A percentile compares a stretch with the other conserved stretches of the same genome.
Evolutionary conservation across 208 protist species (phyloP).

Genomic region (Crithidia thermophila): DNA sequence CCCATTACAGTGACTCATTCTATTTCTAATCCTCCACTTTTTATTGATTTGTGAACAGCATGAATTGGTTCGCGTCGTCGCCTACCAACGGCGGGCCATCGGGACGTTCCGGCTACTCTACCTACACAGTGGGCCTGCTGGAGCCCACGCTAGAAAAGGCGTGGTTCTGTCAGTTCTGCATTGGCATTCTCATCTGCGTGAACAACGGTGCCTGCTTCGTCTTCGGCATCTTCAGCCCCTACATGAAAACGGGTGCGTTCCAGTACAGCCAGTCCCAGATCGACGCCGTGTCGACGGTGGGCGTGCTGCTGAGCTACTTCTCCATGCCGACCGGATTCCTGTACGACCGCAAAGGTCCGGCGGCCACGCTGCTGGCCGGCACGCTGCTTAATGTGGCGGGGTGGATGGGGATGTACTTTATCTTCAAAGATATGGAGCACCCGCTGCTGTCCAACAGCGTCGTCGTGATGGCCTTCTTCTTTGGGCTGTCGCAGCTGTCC

Average conservation of each 20-base stretch:
- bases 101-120: constrained; percentile 7
- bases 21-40: too few species aligned
- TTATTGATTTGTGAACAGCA: too few species aligned
- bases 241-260: constrained; percentile 60
- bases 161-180: constrained; percentile 83
- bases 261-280: constrained; percentile 65
- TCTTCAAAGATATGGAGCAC: constrained; percentile 56
- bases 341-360: constrained; percentile 68
- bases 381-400: constrained; percentile 67
- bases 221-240: constrained; percentile 78
- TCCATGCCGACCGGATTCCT: constrained; percentile 80
- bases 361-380: constrained; percentile 51
- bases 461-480: constrained; percentile 64
- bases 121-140: neutral
- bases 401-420: constrained; percentile 72
- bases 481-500: constrained; percentile 77
- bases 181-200: constrained; percentile 76
- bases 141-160: constrained; percentile 48
- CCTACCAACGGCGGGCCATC: too few species aligned
- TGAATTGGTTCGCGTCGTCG: too few species aligned
- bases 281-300: constrained; percentile 68
- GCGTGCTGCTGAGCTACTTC: constrained; percentile 82
- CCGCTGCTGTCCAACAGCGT: constrained; percentile 48
- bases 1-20: too few species aligned
- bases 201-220: constrained; percentile 86